Evolutionary conservation across 1,139 yeast genomes (phyloP).

Genomic region (Taiozyma sp.): DNA sequence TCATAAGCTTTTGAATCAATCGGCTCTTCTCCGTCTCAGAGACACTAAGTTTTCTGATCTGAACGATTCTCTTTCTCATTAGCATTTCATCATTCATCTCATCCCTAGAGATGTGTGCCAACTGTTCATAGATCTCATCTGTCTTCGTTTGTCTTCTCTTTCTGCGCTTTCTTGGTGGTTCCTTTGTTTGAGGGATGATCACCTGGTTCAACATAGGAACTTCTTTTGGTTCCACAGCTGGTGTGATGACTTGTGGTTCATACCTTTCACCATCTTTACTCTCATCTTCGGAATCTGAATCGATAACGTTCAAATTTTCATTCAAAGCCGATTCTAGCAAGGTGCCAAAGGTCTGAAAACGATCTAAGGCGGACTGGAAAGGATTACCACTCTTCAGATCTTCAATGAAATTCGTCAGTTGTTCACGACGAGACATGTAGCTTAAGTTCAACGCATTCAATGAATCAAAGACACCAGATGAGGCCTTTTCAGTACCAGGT

Average conservation of each 20-base stretch:
- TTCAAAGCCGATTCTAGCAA: conserved; percentile 23
- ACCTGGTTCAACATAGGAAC: conserved; percentile 49
- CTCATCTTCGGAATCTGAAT: conserved; percentile 39
- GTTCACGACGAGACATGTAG: conserved; percentile 26
- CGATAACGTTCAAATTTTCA: conserved; percentile 25
- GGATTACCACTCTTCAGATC: conserved; percentile 51
- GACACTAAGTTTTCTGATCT: conserved; percentile 45
- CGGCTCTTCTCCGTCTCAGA: conserved; percentile 54
- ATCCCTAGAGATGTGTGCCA: conserved; percentile 35
- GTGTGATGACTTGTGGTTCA: conserved; percentile 54
- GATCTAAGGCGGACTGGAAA: conserved; percentile 47
- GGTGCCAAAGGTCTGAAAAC: conserved; percentile 49
- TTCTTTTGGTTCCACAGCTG: conserved; percentile 42
- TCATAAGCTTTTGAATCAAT: conserved; percentile 71
- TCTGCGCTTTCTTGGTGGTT: conserved; percentile 12
- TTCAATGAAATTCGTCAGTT: conserved; percentile 43
- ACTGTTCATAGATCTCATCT: conserved; percentile 23
- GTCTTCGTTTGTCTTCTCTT: conserved; percentile 10
- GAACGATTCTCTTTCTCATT: conserved; percentile 53
- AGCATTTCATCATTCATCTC: conserved; percentile 49
- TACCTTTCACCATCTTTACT: conserved; percentile 21
- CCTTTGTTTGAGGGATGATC: conserved; percentile 38
- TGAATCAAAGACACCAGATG: background rate
- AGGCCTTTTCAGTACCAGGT: background rate
- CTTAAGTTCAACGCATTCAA: conserved; percentile 18